Conservation (phyloP, 2,329 filamentous ascomycete genomes). For the Parafenestella ontariensis region DNA sequence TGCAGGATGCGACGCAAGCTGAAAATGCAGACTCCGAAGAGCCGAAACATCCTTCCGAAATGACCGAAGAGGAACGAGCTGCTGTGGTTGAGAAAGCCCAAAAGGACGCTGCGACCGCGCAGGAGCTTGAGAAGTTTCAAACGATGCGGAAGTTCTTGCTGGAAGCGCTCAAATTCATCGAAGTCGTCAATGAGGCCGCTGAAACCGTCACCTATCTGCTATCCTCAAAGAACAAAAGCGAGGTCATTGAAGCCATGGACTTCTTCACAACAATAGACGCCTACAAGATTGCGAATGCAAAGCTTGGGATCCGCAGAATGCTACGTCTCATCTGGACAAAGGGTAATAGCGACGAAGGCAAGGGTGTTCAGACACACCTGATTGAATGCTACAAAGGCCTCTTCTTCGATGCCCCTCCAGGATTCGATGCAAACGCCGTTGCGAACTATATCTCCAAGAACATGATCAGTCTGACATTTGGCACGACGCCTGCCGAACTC, state of each 20-base stretch:
- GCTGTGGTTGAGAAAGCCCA: conserved; percentile 79
- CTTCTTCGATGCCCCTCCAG: conserved; percentile 93
- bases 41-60: conserved; percentile 64
- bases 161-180: conserved; percentile 93
- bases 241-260: conserved; percentile 98
- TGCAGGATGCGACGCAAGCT: conserved; percentile 88
- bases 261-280: conserved; percentile 96
- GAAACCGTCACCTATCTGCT: conserved; percentile 83
- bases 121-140: conserved; percentile 85
- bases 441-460: conserved; percentile 96
- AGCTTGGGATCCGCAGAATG: conserved; percentile 92
- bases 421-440: conserved; percentile 85
- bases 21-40: conserved; percentile 53
- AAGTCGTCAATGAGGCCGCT: conserved; percentile 85
- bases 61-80: conserved; percentile 81
- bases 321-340: conserved; percentile 98
- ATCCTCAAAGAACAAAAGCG: conserved; percentile 95
- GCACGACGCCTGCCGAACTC: conserved; percentile 90
- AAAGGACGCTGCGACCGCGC: conserved; percentile 86
- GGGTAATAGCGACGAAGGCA: conserved; percentile 98
- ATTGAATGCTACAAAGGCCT: conserved; percentile 96
- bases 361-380: conserved; percentile 93
- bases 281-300: conserved; percentile 94
- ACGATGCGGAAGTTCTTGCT: conserved; percentile 88
- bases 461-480: conserved; percentile 98